A percentile compares a stretch with the other conserved stretches of the same genome.
Conservation (phyloP, 441 rosid species). For the Kokia cookei region DNA sequence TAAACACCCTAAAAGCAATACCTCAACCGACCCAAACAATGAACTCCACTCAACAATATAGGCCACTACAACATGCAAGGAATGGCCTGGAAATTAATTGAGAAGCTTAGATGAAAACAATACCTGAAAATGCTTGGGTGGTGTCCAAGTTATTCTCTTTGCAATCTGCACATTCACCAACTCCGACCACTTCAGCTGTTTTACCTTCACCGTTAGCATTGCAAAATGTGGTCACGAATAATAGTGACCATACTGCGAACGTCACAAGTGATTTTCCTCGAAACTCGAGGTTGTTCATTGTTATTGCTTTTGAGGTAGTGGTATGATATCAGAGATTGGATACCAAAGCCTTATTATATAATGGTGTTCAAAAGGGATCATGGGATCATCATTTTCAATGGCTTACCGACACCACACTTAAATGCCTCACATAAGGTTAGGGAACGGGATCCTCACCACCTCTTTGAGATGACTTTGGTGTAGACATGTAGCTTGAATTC, state of each 20-base stretch:
- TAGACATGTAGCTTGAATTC: too few relatives aligned
- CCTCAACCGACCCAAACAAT: too few relatives aligned
- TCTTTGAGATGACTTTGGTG: neutral
- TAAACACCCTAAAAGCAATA: too few relatives aligned
- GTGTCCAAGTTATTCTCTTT: constrained; percentile 30
- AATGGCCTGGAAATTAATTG: too few relatives aligned
- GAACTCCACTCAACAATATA: too few relatives aligned
- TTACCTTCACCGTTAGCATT: constrained; percentile 19
- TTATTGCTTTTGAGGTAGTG: constrained; percentile 4
- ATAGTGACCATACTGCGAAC: constrained; percentile 21
- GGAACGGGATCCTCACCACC: constrained; percentile 16
- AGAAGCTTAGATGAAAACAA: neutral
- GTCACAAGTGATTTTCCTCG: constrained; percentile 34
- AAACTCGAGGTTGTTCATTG: constrained; percentile 42
- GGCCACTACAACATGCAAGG: neutral
- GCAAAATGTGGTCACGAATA: constrained; percentile 23
- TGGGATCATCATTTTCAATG: neutral
- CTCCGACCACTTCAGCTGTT: constrained; percentile 38
- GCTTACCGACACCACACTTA: constrained; percentile 26
- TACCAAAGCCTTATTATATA: constrained; percentile 19
- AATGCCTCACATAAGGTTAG: constrained; percentile 34
- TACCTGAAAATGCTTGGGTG: constrained; percentile 59
- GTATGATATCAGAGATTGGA: neutral
- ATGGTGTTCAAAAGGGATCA: neutral
- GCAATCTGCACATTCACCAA: constrained; percentile 61